Evolutionary conservation across 176 grass and related monocot genomes (phyloP), one percentile per base, ranked within the genome.

Genomic region (Canna indica): DNA sequence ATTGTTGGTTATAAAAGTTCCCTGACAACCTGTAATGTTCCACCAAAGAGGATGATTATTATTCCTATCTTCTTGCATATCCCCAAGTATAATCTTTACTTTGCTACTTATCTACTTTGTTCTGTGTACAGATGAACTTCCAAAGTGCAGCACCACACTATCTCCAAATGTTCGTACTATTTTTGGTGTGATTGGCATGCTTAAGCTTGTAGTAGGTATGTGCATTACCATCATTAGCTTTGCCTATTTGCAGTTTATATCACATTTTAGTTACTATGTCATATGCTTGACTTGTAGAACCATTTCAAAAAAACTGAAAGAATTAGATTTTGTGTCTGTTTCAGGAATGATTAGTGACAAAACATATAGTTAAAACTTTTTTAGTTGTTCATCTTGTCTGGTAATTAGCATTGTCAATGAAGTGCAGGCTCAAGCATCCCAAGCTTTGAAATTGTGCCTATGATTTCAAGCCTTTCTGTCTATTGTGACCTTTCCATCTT

Each of bases 191-290:
- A 72, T 99, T 65, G 94, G 94, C 73, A 78, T 90, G 65, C 85
- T 99, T 78, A 99, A 89, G 79, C 94, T 93, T 81, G 80, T 91
- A 86, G 76, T 90, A 63, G 94, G 83, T 68, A 77, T 71, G 73
- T 76, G 44, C 34, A 34, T 50, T 69, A 12, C 66, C 68, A 31
- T 52, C 35, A 47, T 26, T 58, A 14, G 0, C 24, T 20, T 20
- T 50, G 13, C 10, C 14, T 48, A 22, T 66, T 69, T 78, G 53
- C 36, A n/a, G 9, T 77, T 24, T 56, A 25, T 50, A 38, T 47
- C 26, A 27, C 36, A 25, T 53, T 16, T 34, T 64, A 34, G 9
- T 44, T 39, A 33, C 20, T 2, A 7, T 38, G 4, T 12, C 7
- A 41, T 25, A 41, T 14, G 29, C 9, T 7, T 38, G 13, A n/a